Evolutionary conservation across 2,329 filamentous ascomycete genomes (phyloP), one percentile per base, ranked within the genome.

Genomic region (Aspergillus carbonarius): DNA sequence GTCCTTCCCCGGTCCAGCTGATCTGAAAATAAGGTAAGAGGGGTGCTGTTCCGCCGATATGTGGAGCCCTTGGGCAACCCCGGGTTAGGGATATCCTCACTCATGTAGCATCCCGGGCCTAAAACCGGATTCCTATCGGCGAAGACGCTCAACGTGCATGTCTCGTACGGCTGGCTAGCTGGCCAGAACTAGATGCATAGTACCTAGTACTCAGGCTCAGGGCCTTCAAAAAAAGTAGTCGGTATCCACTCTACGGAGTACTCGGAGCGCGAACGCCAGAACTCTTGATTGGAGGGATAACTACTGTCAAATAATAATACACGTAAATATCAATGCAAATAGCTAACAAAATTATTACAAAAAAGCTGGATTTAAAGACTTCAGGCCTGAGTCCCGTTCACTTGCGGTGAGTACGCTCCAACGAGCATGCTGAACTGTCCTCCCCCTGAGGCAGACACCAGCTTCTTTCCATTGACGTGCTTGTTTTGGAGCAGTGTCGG

Each of bases 401-500:
- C 27, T 25, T 54, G 51, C 51, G 51, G 49, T n/a, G 47, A 40
- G 15, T 61, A 51, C 15, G 58, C 54, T 10, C 61, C 68, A 1
- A 64, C 63, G 20, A 72, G 37, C 12, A 72, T 62, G 54, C 65
- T 70, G 57, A 72, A 96, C 71, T 96, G 91, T 3, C 90, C 90
- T 58, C 92, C 92, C 9, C 87, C 87, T 18, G 88, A 88, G 9
- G 89, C 89, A 71, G 81, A 89, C 6, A 85, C 79, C 42, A 96
- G 81, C 75, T 87, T 85, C 74, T 87, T 85, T 47, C 84, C 88
- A 17, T 85, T 81, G 30, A 93, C 83, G 27, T 90, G 91, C 4
- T 86, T 88, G 77, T 93, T 93, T 20, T 56, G 34, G 30, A 96
- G 89, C 49, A 86, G 69, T 0, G 88, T 92, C 0, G 91, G 89